Evolutionary conservation across 495 filamentous ascomycete genomes (phyloP).

Genomic region (Diplogelasinospora grovesii): DNA sequence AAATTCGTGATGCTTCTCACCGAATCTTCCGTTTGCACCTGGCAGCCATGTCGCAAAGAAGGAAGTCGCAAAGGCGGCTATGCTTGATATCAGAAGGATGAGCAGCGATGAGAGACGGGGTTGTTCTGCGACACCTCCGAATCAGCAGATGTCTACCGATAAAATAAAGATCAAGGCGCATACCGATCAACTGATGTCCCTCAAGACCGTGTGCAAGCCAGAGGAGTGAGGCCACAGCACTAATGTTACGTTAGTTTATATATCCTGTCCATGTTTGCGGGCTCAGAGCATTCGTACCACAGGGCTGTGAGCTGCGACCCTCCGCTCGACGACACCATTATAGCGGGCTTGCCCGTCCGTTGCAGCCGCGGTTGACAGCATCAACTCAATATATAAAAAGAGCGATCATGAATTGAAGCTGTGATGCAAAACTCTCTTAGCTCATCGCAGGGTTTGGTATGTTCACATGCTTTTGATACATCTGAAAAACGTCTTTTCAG

Average conservation of each 20-base stretch:
- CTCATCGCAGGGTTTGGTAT: too few species aligned
- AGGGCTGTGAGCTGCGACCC: slow-evolving; percentile 32
- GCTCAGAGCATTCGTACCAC: slow-evolving; percentile 24
- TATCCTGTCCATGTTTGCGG: neutral
- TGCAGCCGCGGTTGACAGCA: neutral
- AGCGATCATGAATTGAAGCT: neutral
- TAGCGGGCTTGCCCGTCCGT: neutral
- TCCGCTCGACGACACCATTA: slow-evolving; percentile 17
- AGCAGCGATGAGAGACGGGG: slow-evolving; percentile 36
- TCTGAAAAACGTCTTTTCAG: too few species aligned
- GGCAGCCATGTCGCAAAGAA: slow-evolving; percentile 39
- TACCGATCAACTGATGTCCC: slow-evolving; percentile 40
- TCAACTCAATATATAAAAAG: neutral
- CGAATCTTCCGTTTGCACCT: slow-evolving; percentile 39
- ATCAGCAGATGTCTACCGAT: slow-evolving; percentile 1
- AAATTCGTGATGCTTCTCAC: slow-evolving; percentile 25
- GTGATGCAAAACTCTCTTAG: neutral
- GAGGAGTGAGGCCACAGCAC: slow-evolving; percentile 38
- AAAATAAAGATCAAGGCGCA: neutral
- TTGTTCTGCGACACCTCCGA: slow-evolving; percentile 31
- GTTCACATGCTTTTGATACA: too few species aligned
- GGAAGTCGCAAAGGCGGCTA: slow-evolving; percentile 30
- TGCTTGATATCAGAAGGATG: slow-evolving; percentile 27
- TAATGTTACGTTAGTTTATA: slow-evolving; percentile 7
- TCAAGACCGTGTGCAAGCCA: slow-evolving; percentile 39